These are phyloP conservation scores for Cicer judaicum DNA, from an alignment of 306 rosid species.

Conservation along the genomic window DNA sequence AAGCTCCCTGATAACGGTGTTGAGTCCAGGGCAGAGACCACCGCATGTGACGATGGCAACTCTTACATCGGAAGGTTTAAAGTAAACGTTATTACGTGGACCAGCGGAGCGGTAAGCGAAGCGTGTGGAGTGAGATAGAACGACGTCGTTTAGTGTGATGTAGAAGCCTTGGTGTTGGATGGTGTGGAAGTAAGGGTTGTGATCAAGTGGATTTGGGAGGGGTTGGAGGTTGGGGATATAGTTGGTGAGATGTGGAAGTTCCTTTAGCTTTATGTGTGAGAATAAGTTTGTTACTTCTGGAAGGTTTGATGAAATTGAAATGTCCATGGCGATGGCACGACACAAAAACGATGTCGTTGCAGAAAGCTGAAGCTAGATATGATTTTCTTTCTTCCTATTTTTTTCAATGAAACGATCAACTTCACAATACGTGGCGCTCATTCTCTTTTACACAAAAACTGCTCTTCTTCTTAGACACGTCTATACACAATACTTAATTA, in stretches of 20 bases:
- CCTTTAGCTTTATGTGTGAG: conserved; percentile 40
- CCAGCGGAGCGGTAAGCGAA: conserved; percentile 47
- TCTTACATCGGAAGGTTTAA: conserved; percentile 35
- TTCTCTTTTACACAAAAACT: no score
- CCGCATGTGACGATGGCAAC: conserved; percentile 68
- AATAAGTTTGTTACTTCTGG: conserved; percentile 13
- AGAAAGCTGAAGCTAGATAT: no score
- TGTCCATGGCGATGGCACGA: background rate
- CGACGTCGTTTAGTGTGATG: conserved; percentile 32
- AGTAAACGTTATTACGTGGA: conserved; percentile 37
- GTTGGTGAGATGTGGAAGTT: background rate
- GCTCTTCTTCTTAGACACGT: no score
- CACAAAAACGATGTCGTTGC: no score
- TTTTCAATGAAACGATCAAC: no score
- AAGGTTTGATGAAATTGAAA: background rate
- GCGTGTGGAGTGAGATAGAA: conserved; percentile 8
- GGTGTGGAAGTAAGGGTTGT: conserved; percentile 41
- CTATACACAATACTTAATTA: no score
- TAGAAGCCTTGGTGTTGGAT: conserved; percentile 22
- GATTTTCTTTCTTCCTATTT: no score
- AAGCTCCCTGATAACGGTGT: conserved; percentile 85
- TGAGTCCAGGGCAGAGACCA: conserved; percentile 68
- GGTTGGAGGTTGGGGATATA: no score
- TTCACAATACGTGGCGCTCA: no score
- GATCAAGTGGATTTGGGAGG: conserved; percentile 37